A percentile compares a stretch with the other conserved stretches of the same genome.
These are phyloP conservation scores for Strigomonas oncopelti DNA, from an alignment of 208 protist species.

Conservation along the genomic window DNA sequence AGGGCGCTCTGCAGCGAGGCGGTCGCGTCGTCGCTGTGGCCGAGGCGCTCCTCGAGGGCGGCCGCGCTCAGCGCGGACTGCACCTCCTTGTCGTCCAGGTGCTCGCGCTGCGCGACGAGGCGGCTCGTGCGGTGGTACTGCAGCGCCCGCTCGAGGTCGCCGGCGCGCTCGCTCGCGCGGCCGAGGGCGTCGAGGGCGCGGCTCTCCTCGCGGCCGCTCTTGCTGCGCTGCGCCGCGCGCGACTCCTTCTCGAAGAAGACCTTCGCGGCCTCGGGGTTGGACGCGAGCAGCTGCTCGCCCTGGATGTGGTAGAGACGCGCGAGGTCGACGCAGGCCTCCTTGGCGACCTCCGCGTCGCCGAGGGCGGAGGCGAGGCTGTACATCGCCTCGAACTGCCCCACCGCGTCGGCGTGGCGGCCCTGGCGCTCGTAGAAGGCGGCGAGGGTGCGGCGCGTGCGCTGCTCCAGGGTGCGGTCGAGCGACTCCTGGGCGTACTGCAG, in stretches of 20 bases:
- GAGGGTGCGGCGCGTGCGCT: constrained; percentile 45
- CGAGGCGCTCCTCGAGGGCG: constrained; percentile 75
- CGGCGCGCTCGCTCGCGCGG: constrained; percentile 61
- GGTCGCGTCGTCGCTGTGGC: constrained; percentile 58
- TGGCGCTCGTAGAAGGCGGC: constrained; percentile 67
- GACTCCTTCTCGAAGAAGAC: constrained; percentile 51
- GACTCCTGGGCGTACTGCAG: constrained; percentile 71
- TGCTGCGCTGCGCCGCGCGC: constrained; percentile 34
- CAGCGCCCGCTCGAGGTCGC: constrained; percentile 61
- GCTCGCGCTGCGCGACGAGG: constrained; percentile 37
- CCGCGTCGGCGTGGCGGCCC: constrained; percentile 44
- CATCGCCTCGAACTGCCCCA: constrained; percentile 62
- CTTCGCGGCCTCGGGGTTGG: constrained; percentile 37
- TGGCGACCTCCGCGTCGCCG: constrained; percentile 34
- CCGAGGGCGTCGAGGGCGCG: constrained; percentile 67
- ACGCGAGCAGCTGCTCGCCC: constrained; percentile 32
- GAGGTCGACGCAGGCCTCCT: constrained; percentile 47
- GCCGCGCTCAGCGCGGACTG: constrained; percentile 65
- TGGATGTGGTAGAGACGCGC: constrained; percentile 66
- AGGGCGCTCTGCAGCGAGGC: constrained; percentile 63
- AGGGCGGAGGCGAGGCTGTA: constrained; percentile 61
- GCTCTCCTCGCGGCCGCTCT: constrained; percentile 42
- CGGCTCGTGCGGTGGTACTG: constrained; percentile 67
- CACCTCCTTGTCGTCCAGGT: constrained; percentile 43
- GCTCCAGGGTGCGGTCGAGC: constrained; percentile 66